These are phyloP conservation scores for Ophiosphaerella korrae DNA, from an alignment of 2,329 filamentous ascomycete species.

Conservation along the genomic window DNA sequence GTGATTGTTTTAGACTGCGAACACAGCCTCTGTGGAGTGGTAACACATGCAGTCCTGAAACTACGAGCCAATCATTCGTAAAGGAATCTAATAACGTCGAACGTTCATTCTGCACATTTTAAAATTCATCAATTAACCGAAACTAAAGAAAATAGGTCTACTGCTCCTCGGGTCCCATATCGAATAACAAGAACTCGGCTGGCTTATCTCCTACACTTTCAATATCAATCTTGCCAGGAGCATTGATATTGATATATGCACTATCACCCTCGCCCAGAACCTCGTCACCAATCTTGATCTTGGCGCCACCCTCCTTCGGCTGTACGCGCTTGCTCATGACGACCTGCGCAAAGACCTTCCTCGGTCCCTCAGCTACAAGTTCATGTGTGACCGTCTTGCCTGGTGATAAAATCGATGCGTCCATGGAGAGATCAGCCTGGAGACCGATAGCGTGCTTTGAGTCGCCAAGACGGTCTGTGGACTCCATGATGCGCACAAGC, in stretches of 20 bases:
- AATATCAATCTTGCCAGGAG: conserved; percentile 52
- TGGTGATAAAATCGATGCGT: conserved; percentile 73
- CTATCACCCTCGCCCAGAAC: conserved; percentile 79
- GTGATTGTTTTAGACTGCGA: no score
- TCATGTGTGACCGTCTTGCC: conserved; percentile 71
- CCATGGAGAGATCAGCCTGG: conserved; percentile 84
- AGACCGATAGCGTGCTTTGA: conserved; percentile 77
- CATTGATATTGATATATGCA: conserved; percentile 69
- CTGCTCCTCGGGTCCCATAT: conserved; percentile 49
- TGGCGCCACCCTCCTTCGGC: conserved; percentile 72
- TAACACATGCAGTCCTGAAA: no score
- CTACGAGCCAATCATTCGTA: no score
- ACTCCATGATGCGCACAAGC: conserved; percentile 78
- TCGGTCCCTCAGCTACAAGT: conserved; percentile 66
- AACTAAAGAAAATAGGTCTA: conserved; percentile 3
- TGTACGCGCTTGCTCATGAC: conserved; percentile 66
- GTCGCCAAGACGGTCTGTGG: conserved; percentile 66
- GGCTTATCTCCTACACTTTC: conserved; percentile 54
- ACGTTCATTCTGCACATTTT: no score
- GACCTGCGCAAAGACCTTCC: conserved; percentile 80
- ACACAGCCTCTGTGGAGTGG: no score
- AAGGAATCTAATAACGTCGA: no score
- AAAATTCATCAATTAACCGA: no score
- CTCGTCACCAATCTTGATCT: conserved; percentile 70
- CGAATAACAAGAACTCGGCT: conserved; percentile 57